Evolutionary conservation across 352 stramenopile genomes (phyloP), one percentile per base, ranked within the genome.

Genomic region (Peronosclerospora sorghi): DNA sequence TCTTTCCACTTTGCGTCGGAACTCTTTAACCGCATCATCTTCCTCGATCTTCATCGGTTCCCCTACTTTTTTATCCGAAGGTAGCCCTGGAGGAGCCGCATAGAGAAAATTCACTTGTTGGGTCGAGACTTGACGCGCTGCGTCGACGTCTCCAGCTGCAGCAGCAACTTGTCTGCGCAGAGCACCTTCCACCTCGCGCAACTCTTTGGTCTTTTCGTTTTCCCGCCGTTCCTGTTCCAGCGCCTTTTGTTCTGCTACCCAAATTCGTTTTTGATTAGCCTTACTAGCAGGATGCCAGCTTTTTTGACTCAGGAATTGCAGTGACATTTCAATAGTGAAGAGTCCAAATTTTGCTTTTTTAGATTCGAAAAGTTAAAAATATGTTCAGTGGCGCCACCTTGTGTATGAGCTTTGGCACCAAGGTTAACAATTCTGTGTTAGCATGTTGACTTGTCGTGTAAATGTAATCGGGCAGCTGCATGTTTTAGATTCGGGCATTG

Each of bases 231-330:
- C 66, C 7, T 48, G 54, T 35, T 68, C 59, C 26, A 63, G 69
- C 2, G 71, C 73, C 35, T 67, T 61, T 65, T 93, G 73, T 54
- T 93, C 80, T 5, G 80, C 80, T 27, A 89, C 75, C 74, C 75
- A 93, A 21, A 93, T 65, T 48, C 64, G 66, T 63, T 87, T 88
- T 61, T 93, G 80, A 58, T 93, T 93, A 36, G 63, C 56, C 48
- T 86, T 78, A 48, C 62, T 88, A 13, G 64, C 71, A 15, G 80
- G 80, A 44, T 93, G 80, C 58, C 60, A 93, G 5, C 66, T 59
- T 63, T 93, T 93, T 35, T 82, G 61, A 35, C 82, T 73, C 7
- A 93, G 64, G 59, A 93, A 93, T 39, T 85, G 71, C 52, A 88
- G 65, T 48, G 67, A 81, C 74, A 86, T 86, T 2, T 8, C 5